Percentiles rank a stretch among this genome's conserved stretches.
phyloP scores from a whole-genome alignment of 2,329 filamentous ascomycete species.

The Colletotrichum sp. region DNA sequence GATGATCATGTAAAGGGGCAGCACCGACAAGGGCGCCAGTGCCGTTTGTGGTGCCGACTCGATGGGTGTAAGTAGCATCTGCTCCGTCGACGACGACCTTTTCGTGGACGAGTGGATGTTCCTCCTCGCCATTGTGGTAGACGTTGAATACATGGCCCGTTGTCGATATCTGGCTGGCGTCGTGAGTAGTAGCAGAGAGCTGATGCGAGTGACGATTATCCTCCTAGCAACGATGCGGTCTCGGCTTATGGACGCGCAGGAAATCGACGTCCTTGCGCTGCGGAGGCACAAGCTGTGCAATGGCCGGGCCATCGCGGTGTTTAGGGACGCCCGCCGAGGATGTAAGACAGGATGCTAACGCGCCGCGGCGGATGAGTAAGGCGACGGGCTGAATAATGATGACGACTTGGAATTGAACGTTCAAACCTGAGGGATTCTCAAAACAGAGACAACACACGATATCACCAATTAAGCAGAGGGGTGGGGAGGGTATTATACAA shows the following conservation, averaged over 20 bases:
- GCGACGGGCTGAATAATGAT: not conserved
- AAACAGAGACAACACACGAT: not conserved
- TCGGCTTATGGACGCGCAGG: not conserved
- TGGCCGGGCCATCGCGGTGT: not conserved
- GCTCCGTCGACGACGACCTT: slow-evolving; percentile 24
- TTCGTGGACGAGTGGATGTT: slow-evolving; percentile 30
- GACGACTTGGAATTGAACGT: not conserved
- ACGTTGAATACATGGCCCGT: not conserved
- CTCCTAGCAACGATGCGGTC: not conserved
- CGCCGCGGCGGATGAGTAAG: not conserved
- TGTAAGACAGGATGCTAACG: not conserved
- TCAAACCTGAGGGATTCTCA: not conserved
- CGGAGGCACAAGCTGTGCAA: not conserved
- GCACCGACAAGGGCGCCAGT: slow-evolving; percentile 61
- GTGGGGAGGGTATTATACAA: not conserved
- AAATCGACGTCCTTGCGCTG: not conserved
- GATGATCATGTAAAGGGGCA: slow-evolving; percentile 70
- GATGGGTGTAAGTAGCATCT: slow-evolving; percentile 7
- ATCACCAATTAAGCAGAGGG: not conserved
- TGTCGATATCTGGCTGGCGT: not conserved
- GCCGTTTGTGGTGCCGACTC: not conserved
- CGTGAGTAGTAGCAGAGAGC: not conserved
- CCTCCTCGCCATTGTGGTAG: slow-evolving; percentile 23
- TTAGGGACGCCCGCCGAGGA: not conserved
- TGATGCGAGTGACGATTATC: not conserved